phyloP scores from a whole-genome alignment of 805 yeast genomes.

The Scheffersomyces stipitis region DNA sequence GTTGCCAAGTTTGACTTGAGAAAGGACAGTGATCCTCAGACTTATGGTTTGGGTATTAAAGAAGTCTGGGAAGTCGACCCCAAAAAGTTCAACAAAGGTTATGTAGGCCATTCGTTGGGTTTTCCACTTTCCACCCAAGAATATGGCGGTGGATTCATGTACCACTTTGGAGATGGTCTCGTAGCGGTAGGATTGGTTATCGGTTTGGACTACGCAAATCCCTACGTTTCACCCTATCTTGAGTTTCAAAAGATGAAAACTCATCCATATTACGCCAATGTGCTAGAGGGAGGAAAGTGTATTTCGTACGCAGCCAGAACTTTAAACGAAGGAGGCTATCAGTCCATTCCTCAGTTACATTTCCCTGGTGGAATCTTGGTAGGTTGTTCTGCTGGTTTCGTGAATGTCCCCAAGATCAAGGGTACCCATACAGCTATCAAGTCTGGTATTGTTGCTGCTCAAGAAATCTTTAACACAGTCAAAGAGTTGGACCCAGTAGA shows the following conservation, averaged over 20 bases:
- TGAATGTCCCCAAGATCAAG: constrained; percentile 96
- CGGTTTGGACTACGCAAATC: constrained; percentile 92
- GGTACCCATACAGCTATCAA: constrained; percentile 98
- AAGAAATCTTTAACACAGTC: constrained; percentile 54
- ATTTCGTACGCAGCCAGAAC: constrained; percentile 95
- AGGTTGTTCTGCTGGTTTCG: constrained; percentile 95
- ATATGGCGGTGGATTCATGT: constrained; percentile 97
- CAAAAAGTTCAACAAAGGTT: constrained; percentile 76
- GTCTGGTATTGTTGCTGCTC: constrained; percentile 94
- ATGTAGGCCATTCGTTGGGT: constrained; percentile 85
- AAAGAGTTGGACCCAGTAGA: constrained; percentile 48
- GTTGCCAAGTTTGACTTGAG: constrained; percentile 71
- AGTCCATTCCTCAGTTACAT: constrained; percentile 82
- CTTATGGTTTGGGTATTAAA: constrained; percentile 93
- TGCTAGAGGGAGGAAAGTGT: constrained; percentile 86
- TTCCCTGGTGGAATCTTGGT: constrained; percentile 97
- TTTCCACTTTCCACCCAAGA: constrained; percentile 72
- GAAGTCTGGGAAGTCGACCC: constrained; percentile 96
- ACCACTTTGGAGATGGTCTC: constrained; percentile 91
- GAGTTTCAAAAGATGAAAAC: constrained; percentile 94
- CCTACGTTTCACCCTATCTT: constrained; percentile 92
- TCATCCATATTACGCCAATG: constrained; percentile 78
- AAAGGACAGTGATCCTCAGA: constrained; percentile 66
- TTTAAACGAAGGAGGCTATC: constrained; percentile 94
- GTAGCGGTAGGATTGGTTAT: constrained; percentile 93